Conservation (phyloP, 1,139 yeast genomes). For the Meyerozyma smithsonii region DNA sequence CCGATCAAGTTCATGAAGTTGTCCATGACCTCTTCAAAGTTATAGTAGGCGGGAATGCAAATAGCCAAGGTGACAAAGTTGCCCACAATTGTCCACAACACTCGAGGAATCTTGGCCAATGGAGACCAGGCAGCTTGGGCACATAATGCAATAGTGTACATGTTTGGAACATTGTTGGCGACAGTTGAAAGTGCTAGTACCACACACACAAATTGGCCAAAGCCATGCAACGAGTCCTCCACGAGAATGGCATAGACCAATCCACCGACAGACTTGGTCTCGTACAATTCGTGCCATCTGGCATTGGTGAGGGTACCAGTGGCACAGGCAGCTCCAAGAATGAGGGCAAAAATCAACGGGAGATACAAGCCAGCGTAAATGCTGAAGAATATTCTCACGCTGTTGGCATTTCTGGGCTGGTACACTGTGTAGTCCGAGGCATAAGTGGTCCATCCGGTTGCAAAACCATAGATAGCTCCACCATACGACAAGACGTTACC, state of each 20-base stretch:
- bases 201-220: slow-evolving; percentile 16
- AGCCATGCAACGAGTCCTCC: slow-evolving; percentile 14
- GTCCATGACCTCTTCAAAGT: slow-evolving; percentile 14
- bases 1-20: slow-evolving; percentile 17
- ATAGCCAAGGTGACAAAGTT: slow-evolving; percentile 17
- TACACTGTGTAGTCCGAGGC: slow-evolving; percentile 17
- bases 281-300: slow-evolving; percentile 11
- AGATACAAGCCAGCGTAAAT: slow-evolving; percentile 12
- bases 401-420: slow-evolving; percentile 13
- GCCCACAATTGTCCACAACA: slow-evolving; percentile 14
- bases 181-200: slow-evolving; percentile 15
- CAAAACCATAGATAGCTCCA: slow-evolving; percentile 14
- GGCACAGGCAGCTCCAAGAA: slow-evolving; percentile 16
- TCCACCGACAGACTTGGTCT: slow-evolving; percentile 12
- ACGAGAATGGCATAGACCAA: slow-evolving; percentile 15
- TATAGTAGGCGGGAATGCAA: slow-evolving; percentile 16
- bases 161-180: slow-evolving; percentile 17
- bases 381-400: slow-evolving; percentile 11
- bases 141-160: slow-evolving; percentile 16
- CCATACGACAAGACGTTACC: slow-evolving; percentile 16
- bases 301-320: slow-evolving; percentile 12
- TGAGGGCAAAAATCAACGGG: slow-evolving; percentile 15
- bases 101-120: slow-evolving; percentile 12
- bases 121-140: slow-evolving; percentile 15
- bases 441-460: slow-evolving; percentile 17